Evolutionary conservation across 1,284 basidiomycete genomes (phyloP).

Genomic region (Sanguinoderma infundibulare): DNA sequence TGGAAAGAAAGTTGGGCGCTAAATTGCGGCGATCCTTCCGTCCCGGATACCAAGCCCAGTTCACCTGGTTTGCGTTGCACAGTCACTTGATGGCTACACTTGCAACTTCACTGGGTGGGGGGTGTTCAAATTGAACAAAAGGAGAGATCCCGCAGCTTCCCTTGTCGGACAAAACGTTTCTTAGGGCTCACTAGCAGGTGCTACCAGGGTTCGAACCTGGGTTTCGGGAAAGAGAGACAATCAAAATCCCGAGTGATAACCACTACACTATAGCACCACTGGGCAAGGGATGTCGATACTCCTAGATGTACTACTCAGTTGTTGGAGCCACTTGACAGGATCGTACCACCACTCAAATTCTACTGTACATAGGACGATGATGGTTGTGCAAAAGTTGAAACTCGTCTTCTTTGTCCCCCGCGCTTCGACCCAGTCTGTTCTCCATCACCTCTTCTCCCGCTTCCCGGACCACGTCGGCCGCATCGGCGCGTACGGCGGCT

Average conservation of each 20-base stretch:
- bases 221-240: constrained; percentile 24
- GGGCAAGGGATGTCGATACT: too few species aligned
- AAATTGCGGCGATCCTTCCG: too few species aligned
- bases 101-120: too few species aligned
- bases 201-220: constrained; percentile 38
- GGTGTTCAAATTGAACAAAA: too few species aligned
- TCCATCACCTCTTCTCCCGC: constrained; percentile 48
- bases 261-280: constrained; percentile 34
- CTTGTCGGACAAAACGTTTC: too few species aligned
- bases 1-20: too few species aligned
- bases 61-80: too few species aligned
- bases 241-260: constrained; percentile 35
- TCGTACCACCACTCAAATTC: background rate
- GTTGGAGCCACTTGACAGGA: background rate
- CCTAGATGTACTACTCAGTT: too few species aligned
- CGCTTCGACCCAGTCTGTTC: constrained; percentile 38
- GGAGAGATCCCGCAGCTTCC: too few species aligned
- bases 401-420: constrained; percentile 41
- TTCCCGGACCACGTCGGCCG: constrained; percentile 50
- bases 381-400: constrained; percentile 25
- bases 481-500: constrained; percentile 54
- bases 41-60: too few species aligned
- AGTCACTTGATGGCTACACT: too few species aligned
- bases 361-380: background rate
- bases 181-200: constrained; percentile 11